phyloP scores from a whole-genome alignment of 2,329 filamentous ascomycete species.

The Myriosclerotinia curreyana region DNA sequence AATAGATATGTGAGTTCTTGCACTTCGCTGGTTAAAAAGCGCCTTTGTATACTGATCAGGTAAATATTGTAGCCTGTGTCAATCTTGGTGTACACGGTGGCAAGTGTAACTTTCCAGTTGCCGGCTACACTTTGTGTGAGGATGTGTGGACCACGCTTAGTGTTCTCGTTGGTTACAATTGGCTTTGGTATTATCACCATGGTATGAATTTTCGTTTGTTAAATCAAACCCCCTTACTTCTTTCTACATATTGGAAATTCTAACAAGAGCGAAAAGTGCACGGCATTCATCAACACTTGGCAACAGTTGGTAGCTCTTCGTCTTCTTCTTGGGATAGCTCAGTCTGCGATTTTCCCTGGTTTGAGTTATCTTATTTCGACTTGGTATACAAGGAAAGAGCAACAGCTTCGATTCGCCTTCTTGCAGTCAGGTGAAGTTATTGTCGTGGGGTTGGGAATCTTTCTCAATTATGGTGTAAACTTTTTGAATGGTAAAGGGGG shows the following conservation, averaged over 20 bases:
- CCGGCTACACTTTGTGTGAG: slow-evolving; percentile 66
- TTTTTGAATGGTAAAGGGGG: slow-evolving; percentile 53
- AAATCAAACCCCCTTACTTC: neutral
- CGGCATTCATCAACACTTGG: slow-evolving; percentile 66
- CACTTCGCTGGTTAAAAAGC: neutral
- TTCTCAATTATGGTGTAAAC: slow-evolving; percentile 63
- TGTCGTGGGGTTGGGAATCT: slow-evolving; percentile 45
- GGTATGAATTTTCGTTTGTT: slow-evolving; percentile 24
- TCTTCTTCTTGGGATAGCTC: slow-evolving; percentile 62
- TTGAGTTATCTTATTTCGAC: slow-evolving; percentile 48
- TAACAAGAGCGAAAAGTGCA: slow-evolving; percentile 44
- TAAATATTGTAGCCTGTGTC: slow-evolving; percentile 49
- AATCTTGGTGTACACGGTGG: slow-evolving; percentile 71
- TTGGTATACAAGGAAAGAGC: slow-evolving; percentile 39
- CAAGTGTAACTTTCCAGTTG: slow-evolving; percentile 65
- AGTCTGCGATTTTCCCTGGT: slow-evolving; percentile 54
- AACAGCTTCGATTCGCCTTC: slow-evolving; percentile 58
- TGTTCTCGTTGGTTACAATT: slow-evolving; percentile 59
- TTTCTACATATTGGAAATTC: neutral
- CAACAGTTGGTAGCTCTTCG: slow-evolving; percentile 66
- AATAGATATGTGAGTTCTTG: slow-evolving; percentile 52
- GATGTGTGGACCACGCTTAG: slow-evolving; percentile 60
- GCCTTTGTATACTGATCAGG: neutral
- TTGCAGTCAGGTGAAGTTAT: slow-evolving; percentile 63
- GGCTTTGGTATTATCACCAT: slow-evolving; percentile 63